A percentile compares a stretch with the other conserved stretches of the same genome.
Conservation (phyloP, 495 filamentous ascomycete species). For the Aspergillus hancockii region DNA sequence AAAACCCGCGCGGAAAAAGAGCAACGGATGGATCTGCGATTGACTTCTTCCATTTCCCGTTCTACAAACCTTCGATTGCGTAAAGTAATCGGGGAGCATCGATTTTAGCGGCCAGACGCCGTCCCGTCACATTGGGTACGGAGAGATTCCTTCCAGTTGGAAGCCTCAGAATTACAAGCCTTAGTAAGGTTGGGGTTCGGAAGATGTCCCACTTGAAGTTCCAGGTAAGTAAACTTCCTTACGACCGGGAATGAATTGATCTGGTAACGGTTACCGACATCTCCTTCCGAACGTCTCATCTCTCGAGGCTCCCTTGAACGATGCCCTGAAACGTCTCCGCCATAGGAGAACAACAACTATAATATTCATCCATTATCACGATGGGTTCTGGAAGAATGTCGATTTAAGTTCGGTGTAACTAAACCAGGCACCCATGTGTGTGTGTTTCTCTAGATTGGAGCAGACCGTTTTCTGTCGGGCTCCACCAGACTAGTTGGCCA, state of each 20-base stretch:
- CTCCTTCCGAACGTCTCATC: no score
- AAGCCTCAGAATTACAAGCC: not conserved
- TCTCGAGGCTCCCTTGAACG: no score
- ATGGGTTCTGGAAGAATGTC: not conserved
- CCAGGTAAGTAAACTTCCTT: not conserved
- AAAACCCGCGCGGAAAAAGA: slow-evolving; percentile 5
- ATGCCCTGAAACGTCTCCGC: slow-evolving; percentile 1
- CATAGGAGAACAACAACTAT: not conserved
- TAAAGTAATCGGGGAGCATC: slow-evolving; percentile 8
- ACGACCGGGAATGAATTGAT: not conserved
- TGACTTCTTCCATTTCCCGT: slow-evolving; percentile 33
- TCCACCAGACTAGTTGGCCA: slow-evolving; percentile 17
- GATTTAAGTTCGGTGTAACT: slow-evolving; percentile 2
- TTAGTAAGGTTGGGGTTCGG: not conserved
- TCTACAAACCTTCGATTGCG: slow-evolving; percentile 30
- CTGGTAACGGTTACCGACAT: no score
- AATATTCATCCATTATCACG: not conserved
- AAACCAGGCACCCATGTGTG: not conserved
- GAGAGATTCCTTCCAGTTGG: slow-evolving; percentile 10
- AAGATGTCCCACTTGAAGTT: not conserved
- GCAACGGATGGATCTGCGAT: slow-evolving; percentile 14
- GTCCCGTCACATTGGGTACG: slow-evolving; percentile 24
- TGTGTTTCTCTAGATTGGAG: slow-evolving; percentile 16
- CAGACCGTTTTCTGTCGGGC: slow-evolving; percentile 28
- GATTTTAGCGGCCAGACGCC: slow-evolving; percentile 18